phyloP scores from a whole-genome alignment of 2,329 filamentous ascomycete species.

The Alternaria conjuncta region DNA sequence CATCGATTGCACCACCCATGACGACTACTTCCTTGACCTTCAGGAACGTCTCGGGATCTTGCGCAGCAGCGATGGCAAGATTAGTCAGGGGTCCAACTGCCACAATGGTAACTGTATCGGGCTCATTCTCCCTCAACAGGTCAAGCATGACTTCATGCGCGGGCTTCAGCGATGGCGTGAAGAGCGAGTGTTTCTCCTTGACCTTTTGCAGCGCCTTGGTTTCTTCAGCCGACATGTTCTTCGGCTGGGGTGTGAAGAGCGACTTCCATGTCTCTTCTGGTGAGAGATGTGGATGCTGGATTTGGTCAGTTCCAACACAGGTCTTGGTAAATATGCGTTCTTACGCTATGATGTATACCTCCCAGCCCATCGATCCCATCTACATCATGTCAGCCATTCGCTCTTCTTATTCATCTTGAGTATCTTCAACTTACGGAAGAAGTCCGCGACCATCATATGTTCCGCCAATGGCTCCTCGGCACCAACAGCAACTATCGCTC shows the following conservation, averaged over 20 bases:
- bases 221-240: constrained; percentile 41
- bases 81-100: constrained; percentile 94
- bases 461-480: constrained; percentile 86
- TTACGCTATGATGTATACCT: constrained; percentile 56
- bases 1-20: constrained; percentile 87
- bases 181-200: constrained; percentile 58
- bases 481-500: constrained; percentile 72
- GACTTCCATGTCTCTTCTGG: constrained; percentile 57
- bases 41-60: constrained; percentile 88
- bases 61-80: constrained; percentile 82
- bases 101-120: constrained; percentile 85
- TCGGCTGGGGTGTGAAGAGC: constrained; percentile 50
- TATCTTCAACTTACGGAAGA: constrained; percentile 73
- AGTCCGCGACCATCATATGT: constrained; percentile 70
- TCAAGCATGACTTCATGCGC: constrained; percentile 90
- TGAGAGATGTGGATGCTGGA: constrained; percentile 56
- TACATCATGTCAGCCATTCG: constrained; percentile 24
- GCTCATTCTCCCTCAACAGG: constrained; percentile 79
- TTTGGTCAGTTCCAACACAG: too few relatives aligned
- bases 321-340: too few relatives aligned
- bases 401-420: background rate
- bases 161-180: constrained; percentile 74
- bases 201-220: constrained; percentile 46
- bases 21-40: constrained; percentile 89
- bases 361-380: constrained; percentile 58